A percentile compares a stretch with the other conserved stretches of the same genome.
phyloP scores from a whole-genome alignment of 441 rosid genomes.

The Theobroma grandiflorum region DNA sequence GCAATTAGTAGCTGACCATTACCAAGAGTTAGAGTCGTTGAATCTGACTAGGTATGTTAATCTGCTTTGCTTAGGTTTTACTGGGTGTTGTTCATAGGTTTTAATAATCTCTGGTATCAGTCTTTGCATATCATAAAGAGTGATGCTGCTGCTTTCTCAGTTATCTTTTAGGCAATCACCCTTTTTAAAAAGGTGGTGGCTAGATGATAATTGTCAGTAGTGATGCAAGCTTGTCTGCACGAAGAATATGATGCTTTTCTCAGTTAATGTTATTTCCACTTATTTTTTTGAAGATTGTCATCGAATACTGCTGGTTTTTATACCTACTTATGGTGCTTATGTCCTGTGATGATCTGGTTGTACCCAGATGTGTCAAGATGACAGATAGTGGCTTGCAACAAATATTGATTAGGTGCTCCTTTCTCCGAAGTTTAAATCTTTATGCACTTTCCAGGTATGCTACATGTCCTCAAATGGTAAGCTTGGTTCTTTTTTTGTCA shows the following conservation, averaged over 20 bases:
- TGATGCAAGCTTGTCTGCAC: not conserved
- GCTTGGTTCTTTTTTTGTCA: constrained; percentile 18
- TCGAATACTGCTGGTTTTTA: not conserved
- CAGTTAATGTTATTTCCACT: not conserved
- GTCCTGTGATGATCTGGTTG: constrained; percentile 23
- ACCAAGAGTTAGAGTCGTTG: constrained; percentile 67
- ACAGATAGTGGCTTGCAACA: constrained; percentile 81
- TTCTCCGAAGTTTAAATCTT: constrained; percentile 74
- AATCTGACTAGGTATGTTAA: constrained; percentile 75
- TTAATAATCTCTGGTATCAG: not conserved
- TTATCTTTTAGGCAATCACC: not conserved
- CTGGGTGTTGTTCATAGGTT: not conserved
- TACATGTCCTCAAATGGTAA: not conserved
- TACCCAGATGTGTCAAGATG: constrained; percentile 78
- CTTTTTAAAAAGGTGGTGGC: not conserved
- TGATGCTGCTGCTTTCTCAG: not conserved
- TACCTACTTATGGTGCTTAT: constrained; percentile 20
- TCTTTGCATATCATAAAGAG: not conserved
- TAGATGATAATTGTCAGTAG: constrained; percentile 1
- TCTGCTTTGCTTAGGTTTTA: constrained; percentile 9
- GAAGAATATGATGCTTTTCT: not conserved
- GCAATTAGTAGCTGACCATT: constrained; percentile 73
- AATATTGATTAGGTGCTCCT: constrained; percentile 65
- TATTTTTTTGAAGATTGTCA: not conserved
- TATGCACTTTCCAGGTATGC: constrained; percentile 87